A percentile compares a stretch with the other conserved stretches of the same genome.
These are phyloP conservation scores for Fusarium nygamai DNA, from an alignment of 2,329 filamentous ascomycete species.

Conservation along the genomic window DNA sequence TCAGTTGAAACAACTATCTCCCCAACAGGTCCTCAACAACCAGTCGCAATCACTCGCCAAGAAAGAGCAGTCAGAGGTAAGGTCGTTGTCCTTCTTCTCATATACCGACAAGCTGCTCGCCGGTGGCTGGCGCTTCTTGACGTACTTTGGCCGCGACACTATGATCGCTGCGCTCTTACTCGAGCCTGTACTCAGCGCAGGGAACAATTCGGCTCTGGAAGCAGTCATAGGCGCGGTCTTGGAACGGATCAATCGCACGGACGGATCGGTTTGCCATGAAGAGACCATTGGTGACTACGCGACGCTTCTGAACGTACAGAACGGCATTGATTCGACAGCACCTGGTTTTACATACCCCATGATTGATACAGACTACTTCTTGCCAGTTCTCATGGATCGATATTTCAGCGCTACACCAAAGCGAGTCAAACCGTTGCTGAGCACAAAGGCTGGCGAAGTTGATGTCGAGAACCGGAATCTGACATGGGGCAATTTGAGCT, in stretches of 20 bases:
- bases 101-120: slow-evolving; percentile 71
- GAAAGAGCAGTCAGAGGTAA: slow-evolving; percentile 37
- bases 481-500: slow-evolving; percentile 62
- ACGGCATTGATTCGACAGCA: slow-evolving; percentile 61
- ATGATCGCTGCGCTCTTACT: slow-evolving; percentile 70
- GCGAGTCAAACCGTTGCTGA: slow-evolving; percentile 51
- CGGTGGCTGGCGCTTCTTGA: slow-evolving; percentile 73
- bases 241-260: slow-evolving; percentile 67
- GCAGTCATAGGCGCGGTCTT: slow-evolving; percentile 69
- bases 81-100: slow-evolving; percentile 66
- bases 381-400: slow-evolving; percentile 65
- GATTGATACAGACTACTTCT: slow-evolving; percentile 71
- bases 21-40: slow-evolving; percentile 60
- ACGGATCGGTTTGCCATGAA: slow-evolving; percentile 71
- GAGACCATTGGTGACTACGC: slow-evolving; percentile 74
- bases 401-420: slow-evolving; percentile 62
- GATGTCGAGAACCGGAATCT: slow-evolving; percentile 61
- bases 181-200: slow-evolving; percentile 65
- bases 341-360: slow-evolving; percentile 68
- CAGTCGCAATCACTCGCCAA: slow-evolving; percentile 57
- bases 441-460: slow-evolving; percentile 55
- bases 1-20: slow-evolving; percentile 64
- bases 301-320: slow-evolving; percentile 65
- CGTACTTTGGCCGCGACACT: slow-evolving; percentile 73
- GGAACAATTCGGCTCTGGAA: slow-evolving; percentile 65